Evolutionary conservation across 352 stramenopile species (phyloP).

Genomic region (Blastocystis sp.): DNA sequence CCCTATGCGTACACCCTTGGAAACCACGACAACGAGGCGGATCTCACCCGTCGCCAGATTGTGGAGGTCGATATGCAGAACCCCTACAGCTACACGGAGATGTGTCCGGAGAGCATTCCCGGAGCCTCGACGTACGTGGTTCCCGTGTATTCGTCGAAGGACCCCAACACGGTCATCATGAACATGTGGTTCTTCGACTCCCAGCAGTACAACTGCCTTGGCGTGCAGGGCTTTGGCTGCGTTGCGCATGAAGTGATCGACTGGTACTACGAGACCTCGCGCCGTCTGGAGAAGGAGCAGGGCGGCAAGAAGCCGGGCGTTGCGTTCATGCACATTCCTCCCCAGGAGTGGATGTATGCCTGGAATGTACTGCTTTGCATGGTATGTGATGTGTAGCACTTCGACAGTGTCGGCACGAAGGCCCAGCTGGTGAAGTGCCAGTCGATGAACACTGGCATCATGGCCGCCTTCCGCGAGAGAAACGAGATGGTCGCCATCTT

Average conservation of each 20-base stretch:
- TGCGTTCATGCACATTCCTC: conserved; percentile 59
- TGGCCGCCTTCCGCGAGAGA: not conserved
- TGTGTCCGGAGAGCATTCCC: not conserved
- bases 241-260: conserved; percentile 12
- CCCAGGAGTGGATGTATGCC: conserved; percentile 47
- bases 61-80: conserved; percentile 48
- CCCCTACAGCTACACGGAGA: conserved; percentile 15
- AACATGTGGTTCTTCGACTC: conserved; percentile 66
- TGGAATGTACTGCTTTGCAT: not conserved
- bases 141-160: conserved; percentile 35
- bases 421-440: conserved; percentile 3
- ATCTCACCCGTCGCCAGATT: conserved; percentile 17
- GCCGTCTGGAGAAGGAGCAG: conserved; percentile 26
- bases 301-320: conserved; percentile 10
- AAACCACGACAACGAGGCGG: conserved; percentile 53
- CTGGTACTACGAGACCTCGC: conserved; percentile 31
- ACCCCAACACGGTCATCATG: not conserved
- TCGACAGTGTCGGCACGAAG: conserved; percentile 9
- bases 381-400: not conserved
- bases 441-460: conserved; percentile 31
- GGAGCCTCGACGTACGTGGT: conserved; percentile 47
- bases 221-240: conserved; percentile 42
- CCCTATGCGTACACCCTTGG: conserved; percentile 49
- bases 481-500: conserved; percentile 1
- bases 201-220: conserved; percentile 21